phyloP scores from a whole-genome alignment of 495 filamentous ascomycete species.

The Penicillium fimorum region DNA sequence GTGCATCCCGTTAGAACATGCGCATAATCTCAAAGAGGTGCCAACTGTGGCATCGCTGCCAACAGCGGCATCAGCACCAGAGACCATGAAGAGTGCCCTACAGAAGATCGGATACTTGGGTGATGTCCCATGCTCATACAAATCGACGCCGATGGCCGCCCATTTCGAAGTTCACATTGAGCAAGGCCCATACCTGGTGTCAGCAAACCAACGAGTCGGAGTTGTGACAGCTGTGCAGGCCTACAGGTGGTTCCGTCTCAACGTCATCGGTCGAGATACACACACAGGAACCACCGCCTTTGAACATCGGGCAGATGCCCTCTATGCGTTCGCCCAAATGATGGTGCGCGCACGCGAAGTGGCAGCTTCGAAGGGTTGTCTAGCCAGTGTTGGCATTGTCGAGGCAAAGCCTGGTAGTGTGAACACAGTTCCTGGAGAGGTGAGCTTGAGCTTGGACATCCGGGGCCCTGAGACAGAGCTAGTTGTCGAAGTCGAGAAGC shows the following conservation, averaged over 20 bases:
- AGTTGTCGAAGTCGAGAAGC: constrained; percentile 55
- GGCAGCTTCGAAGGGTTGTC: constrained; percentile 52
- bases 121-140: constrained; percentile 52
- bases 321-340: constrained; percentile 66
- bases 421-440: constrained; percentile 71
- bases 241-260: constrained; percentile 70
- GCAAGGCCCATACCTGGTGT: constrained; percentile 70
- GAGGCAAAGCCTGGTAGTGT: constrained; percentile 64
- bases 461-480: constrained; percentile 59
- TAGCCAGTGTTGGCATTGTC: constrained; percentile 72
- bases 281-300: constrained; percentile 79
- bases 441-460: constrained; percentile 71
- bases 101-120: constrained; percentile 72
- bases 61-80: constrained; percentile 46
- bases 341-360: constrained; percentile 64
- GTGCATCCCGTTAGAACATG: constrained; percentile 59
- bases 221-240: constrained; percentile 66
- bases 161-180: constrained; percentile 87
- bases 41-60: constrained; percentile 47
- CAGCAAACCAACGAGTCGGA: constrained; percentile 60
- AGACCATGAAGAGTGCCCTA: constrained; percentile 67
- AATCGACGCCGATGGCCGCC: constrained; percentile 67
- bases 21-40: constrained; percentile 57
- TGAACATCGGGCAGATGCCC: constrained; percentile 55
- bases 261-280: constrained; percentile 62